Evolutionary conservation across 225 moss, liverwort and hornwort species (phyloP).

Genomic region (Marchantia polymorpha): DNA sequence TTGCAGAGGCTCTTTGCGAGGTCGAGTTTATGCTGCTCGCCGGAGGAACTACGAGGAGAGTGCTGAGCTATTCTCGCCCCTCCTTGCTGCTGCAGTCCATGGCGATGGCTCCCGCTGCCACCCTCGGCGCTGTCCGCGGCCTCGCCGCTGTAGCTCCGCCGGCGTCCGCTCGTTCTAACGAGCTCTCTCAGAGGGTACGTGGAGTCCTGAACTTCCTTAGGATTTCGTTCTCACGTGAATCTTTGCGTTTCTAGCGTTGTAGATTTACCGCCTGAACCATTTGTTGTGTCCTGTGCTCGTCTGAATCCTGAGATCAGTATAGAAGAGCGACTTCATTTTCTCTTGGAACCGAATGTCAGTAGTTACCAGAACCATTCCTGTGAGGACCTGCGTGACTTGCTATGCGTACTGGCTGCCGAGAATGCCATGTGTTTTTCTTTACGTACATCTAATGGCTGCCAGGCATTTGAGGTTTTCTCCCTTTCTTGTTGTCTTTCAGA

Average conservation of each 20-base stretch:
- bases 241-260: background rate
- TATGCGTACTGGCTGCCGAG: no score
- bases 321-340: no score
- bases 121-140: constrained; percentile 27
- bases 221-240: background rate
- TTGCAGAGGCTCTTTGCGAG: background rate
- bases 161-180: background rate
- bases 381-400: no score
- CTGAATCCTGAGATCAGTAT: no score
- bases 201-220: background rate
- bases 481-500: no score
- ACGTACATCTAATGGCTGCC: no score
- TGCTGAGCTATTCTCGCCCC: constrained; percentile 15
- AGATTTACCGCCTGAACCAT: background rate
- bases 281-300: no score
- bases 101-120: constrained; percentile 35
- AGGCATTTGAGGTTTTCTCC: no score
- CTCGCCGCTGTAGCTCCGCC: constrained; percentile 12
- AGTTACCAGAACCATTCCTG: no score
- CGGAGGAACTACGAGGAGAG: constrained; percentile 25
- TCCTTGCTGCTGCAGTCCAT: constrained; percentile 28
- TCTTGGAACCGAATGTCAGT: no score
- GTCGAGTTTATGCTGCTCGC: constrained; percentile 31
- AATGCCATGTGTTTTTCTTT: no score
- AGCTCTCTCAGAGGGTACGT: constrained; percentile 24